Conservation (phyloP, 176 grass and related monocot genomes). For the Chrysopogon serrulatus region DNA sequence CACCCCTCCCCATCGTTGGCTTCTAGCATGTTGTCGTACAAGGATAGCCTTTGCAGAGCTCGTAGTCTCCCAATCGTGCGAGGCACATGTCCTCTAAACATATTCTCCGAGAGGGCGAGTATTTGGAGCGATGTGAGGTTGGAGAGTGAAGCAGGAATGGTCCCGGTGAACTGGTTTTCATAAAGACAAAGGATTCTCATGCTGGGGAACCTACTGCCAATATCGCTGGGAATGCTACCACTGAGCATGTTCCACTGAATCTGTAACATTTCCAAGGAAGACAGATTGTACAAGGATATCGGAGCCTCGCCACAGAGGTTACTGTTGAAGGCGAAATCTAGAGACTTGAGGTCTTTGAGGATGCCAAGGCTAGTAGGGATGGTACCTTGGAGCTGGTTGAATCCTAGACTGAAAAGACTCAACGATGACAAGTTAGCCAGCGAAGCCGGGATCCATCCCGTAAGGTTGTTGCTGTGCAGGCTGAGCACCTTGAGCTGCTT, state of each 20-base stretch:
- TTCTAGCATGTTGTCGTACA: background rate
- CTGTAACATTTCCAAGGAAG: background rate
- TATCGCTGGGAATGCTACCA: background rate
- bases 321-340: background rate
- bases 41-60: background rate
- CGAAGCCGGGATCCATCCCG: background rate
- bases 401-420: fast-evolving
- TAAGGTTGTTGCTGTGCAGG: background rate
- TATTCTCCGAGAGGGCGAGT: background rate
- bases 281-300: background rate
- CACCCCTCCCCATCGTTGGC: background rate
- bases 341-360: background rate
- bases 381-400: background rate
- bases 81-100: background rate
- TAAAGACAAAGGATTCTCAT: fast-evolving
- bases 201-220: background rate
- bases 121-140: background rate
- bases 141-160: background rate
- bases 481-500: background rate
- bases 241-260: background rate
- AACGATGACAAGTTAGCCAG: background rate
- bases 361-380: background rate
- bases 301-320: background rate
- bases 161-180: background rate
- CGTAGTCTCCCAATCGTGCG: background rate